Conservation (phyloP, 108 stramenopile species). For the Skeletonema marinoi region DNA sequence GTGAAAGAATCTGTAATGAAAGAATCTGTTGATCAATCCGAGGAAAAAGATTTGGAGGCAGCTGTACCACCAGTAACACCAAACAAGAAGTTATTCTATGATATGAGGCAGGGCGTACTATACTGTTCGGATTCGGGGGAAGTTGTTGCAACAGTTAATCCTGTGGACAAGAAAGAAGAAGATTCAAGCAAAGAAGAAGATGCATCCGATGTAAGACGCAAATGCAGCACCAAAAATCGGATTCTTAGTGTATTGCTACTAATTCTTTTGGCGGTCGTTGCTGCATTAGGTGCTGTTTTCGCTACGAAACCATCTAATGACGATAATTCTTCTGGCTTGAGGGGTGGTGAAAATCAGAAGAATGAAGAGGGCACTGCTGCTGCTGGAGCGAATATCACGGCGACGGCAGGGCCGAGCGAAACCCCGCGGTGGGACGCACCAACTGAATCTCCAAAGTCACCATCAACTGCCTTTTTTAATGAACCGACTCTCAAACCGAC, state of each 20-base stretch:
- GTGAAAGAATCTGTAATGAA: background rate
- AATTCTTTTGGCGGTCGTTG: background rate
- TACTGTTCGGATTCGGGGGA: background rate
- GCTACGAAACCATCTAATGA: background rate
- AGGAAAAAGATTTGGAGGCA: background rate
- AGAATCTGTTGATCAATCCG: background rate
- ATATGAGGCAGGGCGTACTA: background rate
- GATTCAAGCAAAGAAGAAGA: background rate
- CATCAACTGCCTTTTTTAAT: background rate
- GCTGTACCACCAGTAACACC: background rate
- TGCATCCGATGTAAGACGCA: background rate
- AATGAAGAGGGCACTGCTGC: background rate
- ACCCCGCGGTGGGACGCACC: background rate
- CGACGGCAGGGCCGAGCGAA: background rate
- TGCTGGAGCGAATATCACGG: background rate
- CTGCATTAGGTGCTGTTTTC: background rate
- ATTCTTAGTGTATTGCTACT: background rate
- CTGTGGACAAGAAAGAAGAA: background rate
- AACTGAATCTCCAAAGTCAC: background rate
- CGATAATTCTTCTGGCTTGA: background rate
- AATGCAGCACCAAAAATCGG: background rate
- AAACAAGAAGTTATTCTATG: background rate
- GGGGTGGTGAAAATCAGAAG: background rate
- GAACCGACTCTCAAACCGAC: background rate
- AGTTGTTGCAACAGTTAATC: background rate